Base-by-base conservation (phyloP, 1,284 basidiomycete species). In the Ustilago sp. region DNA sequence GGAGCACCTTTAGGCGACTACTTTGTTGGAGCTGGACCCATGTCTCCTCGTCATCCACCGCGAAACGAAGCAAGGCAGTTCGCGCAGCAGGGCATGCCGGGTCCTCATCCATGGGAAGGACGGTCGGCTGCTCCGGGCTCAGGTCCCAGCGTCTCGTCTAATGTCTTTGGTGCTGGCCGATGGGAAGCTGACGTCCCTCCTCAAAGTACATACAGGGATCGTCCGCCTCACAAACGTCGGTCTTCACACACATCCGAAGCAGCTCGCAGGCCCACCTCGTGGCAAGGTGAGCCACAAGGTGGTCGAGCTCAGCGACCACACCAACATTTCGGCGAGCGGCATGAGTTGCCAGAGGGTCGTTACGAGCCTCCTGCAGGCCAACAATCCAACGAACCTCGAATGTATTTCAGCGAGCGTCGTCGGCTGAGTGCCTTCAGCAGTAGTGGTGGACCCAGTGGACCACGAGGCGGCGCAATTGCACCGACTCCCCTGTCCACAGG, bases 31-130 rank as follows among this genome's bases (percentile, higher is more conserved):
- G 28, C 23, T 23, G 59, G 56, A 8, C 57, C 69, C 19, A 43
- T 61, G 52, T 75, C 73, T 15, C 68, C 73, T 11, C 60, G 65
- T 13, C 68, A 68, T 43, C 41, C 53, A 9, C 36, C 43, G 31
- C 65, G 61, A 35, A 53, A 60, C 38, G 66, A 68, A 17, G n/a
- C 48, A n/a, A 47, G 71, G 13, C 59, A 51, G 19, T 50, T 53
- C 3, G 31, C 54, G 8, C 61, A 57, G 15, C 61, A 61, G 17
- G 61, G 64, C 8, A 39, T 56, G 47, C 32, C 45, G 6, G 56
- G 57, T 2, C 64, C 68, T 1, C 54, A n/a, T 43, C 19, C 59
- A 11, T 62, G 59, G 39, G 74, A 71, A 32, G 57, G 43, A 13
- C 38, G 68, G 15, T 32, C 57, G 39, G 13, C 61, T 7, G n/a